Percentiles rank a stretch among this genome's conserved stretches.
Conservation (phyloP, 768 basidiomycete species). For the Terana coerulea region DNA sequence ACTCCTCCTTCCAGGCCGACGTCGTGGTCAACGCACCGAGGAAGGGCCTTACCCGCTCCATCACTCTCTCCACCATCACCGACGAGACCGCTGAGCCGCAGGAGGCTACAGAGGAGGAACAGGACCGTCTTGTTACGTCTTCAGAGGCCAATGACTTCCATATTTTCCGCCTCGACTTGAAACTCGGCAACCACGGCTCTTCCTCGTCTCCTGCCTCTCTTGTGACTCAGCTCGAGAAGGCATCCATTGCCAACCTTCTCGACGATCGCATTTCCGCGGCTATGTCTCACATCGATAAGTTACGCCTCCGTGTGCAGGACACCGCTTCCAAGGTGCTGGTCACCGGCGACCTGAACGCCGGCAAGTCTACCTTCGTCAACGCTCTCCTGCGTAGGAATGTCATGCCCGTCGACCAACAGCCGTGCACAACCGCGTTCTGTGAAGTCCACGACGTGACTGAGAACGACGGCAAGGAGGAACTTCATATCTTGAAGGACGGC, state of each 20-base stretch:
- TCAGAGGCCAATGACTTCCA: constrained; percentile 63
- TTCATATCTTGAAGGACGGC: constrained; percentile 75
- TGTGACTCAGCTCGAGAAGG: constrained; percentile 89
- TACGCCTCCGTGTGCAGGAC: constrained; percentile 84
- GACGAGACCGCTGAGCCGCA: constrained; percentile 42
- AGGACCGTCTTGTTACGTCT: constrained; percentile 34
- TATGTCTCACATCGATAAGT: constrained; percentile 75
- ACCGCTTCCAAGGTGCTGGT: constrained; percentile 95
- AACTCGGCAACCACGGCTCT: constrained; percentile 74
- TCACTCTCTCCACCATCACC: constrained; percentile 52
- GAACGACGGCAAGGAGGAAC: constrained; percentile 76
- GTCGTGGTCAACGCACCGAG: constrained; percentile 54
- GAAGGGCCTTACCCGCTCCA: constrained; percentile 49
- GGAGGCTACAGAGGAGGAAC: constrained; percentile 23
- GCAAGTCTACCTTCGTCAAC: constrained; percentile 98
- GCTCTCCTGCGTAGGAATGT: constrained; percentile 86
- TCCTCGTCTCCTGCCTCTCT: constrained; percentile 62
- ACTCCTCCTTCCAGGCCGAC: constrained; percentile 63
- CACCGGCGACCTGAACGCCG: constrained; percentile 96
- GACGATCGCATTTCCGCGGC: constrained; percentile 79
- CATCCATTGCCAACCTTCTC: constrained; percentile 87
- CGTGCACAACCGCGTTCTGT: constrained; percentile 95
- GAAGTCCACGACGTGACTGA: constrained; percentile 91
- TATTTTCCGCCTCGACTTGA: constrained; percentile 89
- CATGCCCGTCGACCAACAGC: constrained; percentile 98